Conservation (phyloP, 1,139 yeast genomes). For the Meyerozyma sp. region DNA sequence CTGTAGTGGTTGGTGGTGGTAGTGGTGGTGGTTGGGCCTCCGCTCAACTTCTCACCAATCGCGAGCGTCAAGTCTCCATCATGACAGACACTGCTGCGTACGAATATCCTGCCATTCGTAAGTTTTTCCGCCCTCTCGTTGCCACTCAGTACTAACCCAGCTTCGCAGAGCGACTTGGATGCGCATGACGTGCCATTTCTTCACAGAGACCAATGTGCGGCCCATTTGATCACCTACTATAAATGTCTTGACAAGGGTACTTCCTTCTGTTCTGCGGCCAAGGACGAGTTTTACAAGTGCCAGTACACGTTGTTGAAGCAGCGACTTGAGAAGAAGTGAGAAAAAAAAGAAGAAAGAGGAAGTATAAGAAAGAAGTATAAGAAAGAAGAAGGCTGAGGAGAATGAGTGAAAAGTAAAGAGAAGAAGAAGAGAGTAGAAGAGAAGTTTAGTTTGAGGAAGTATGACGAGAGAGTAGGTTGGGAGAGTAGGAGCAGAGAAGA, state of each 20-base stretch:
- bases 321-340: constrained; percentile 26
- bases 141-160: constrained; percentile 14
- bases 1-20: neutral
- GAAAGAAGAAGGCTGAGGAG: neutral
- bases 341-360: neutral
- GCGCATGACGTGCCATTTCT: constrained; percentile 40
- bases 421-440: too few species aligned
- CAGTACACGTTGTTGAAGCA: constrained; percentile 41
- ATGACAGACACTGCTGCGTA: constrained; percentile 11
- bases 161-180: constrained; percentile 40
- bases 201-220: constrained; percentile 45
- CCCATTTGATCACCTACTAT: constrained; percentile 40
- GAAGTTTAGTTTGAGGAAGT: too few species aligned
- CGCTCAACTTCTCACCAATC: neutral
- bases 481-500: too few species aligned
- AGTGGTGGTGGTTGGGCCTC: neutral
- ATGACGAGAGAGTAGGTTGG: too few species aligned
- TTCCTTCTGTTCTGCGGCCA: constrained; percentile 36
- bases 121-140: constrained; percentile 3
- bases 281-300: constrained; percentile 45
- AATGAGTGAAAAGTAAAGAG: too few species aligned
- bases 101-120: constrained; percentile 14
- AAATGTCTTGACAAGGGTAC: constrained; percentile 45
- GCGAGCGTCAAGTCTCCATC: neutral
- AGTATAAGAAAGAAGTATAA: neutral